Evolutionary conservation across 2,329 filamentous ascomycete species (phyloP), one percentile per base, ranked within the genome.

Genomic region (Akanthomyces lecanii): DNA sequence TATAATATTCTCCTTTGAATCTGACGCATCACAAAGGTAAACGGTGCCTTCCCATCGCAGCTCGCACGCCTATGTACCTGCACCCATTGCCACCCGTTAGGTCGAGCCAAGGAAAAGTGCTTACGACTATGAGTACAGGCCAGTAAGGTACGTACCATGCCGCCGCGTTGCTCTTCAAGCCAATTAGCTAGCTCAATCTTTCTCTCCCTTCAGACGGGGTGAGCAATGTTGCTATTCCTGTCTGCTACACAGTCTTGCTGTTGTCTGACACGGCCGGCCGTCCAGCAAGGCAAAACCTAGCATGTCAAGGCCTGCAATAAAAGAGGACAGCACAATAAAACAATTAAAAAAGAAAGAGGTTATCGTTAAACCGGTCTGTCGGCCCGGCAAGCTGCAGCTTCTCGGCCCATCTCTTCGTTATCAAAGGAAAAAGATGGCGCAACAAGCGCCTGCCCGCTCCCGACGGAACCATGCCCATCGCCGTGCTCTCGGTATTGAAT

Each of bases 401-500:
- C 33, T 28, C 10, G 16, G n/a, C 23, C 10, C 53, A 44, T 45
- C 23, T 21, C 25, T 28, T 40, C 51, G 56, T 52, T 53, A 45
- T 61, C 58, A n/a, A 33, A 40, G 21, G 1, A 45, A 36, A 50
- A 58, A 42, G 23, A 47, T 47, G 57, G 57, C 47, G 47, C 36
- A 14, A 33, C 6, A 33, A 44, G n/a, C 40, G 38, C 50, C 38
- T 28, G 38, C 36, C 50, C 58, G n/a, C 47, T 47, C 33, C n/a
- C 51, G 33, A 6, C n/a, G 51, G 30, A 7, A n/a, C 51, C 28
- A 53, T 36, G 38, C 25, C 25, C 23, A 25, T 60, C 47, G 28
- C 38, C 23, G 5, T 45, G n/a, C 21, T 25, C 38, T 61, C 50
- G 58, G 58, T 61, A 38, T 51, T 48, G 50, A 47, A 38, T 53